Evolutionary conservation across 495 filamentous ascomycete species (phyloP).

Genomic region (Umbilicaria muhlenbergii): DNA sequence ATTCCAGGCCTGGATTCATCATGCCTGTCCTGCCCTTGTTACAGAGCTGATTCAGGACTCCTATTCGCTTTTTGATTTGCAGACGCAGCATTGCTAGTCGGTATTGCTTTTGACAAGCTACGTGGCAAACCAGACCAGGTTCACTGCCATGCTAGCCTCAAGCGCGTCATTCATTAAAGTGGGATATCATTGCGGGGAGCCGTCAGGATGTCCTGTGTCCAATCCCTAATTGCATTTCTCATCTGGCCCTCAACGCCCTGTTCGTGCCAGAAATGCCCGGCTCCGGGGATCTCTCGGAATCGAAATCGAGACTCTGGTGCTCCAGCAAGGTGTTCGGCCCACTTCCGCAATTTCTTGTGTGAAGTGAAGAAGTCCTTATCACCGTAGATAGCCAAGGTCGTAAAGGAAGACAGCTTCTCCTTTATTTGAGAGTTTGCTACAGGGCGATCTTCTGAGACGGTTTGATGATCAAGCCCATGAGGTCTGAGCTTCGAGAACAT

Average conservation of each 20-base stretch:
- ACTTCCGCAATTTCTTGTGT: slow-evolving; percentile 46
- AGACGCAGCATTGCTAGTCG: too few species aligned
- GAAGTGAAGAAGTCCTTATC: slow-evolving; percentile 65
- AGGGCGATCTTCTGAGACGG: slow-evolving; percentile 14
- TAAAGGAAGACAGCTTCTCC: slow-evolving; percentile 37
- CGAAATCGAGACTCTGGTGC: slow-evolving; percentile 25
- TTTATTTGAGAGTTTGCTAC: slow-evolving; percentile 26
- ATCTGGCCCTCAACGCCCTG: slow-evolving; percentile 40
- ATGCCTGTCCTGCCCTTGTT: too few species aligned
- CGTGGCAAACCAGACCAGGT: too few species aligned
- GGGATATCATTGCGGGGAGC: background rate
- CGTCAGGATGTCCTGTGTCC: slow-evolving; percentile 16
- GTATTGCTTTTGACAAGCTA: too few species aligned
- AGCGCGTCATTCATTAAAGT: too few species aligned
- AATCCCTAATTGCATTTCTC: slow-evolving; percentile 26
- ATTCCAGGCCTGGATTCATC: too few species aligned
- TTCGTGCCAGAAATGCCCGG: slow-evolving; percentile 77
- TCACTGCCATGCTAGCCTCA: too few species aligned
- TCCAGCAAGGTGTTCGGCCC: slow-evolving; percentile 43
- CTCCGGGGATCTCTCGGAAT: slow-evolving; percentile 44
- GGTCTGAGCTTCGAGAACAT: slow-evolving; percentile 29
- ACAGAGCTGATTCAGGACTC: too few species aligned
- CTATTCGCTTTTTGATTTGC: too few species aligned
- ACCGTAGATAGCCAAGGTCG: slow-evolving; percentile 63
- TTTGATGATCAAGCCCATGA: slow-evolving; percentile 9